Evolutionary conservation across 805 yeast species (phyloP).

Genomic region (Barnettozyma wickerhamii): DNA sequence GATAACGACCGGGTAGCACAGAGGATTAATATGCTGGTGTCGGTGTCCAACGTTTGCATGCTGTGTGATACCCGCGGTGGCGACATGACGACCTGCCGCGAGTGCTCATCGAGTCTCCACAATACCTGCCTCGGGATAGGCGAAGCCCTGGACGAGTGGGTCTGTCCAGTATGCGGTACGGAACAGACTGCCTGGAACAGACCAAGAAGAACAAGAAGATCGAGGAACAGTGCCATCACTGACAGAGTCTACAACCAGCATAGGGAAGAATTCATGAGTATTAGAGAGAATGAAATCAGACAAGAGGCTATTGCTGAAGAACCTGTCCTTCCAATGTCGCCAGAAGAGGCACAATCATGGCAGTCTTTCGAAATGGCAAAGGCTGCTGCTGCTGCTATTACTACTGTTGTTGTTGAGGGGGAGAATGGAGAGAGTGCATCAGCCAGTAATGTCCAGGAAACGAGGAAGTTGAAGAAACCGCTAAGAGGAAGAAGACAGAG

Average conservation of each 20-base stretch:
- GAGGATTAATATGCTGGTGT: conserved; percentile 19
- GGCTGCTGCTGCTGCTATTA: conserved; percentile 1
- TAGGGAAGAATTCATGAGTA: background rate
- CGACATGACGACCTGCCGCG: conserved; percentile 21
- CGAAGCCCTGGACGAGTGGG: conserved; percentile 32
- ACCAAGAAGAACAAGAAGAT: conserved; percentile 21
- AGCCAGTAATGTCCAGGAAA: background rate
- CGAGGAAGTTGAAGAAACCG: conserved; percentile 20
- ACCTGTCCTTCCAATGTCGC: conserved; percentile 10
- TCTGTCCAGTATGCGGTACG: conserved; percentile 48
- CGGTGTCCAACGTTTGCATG: conserved; percentile 20
- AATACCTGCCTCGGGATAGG: conserved; percentile 34
- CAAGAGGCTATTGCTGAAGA: conserved; percentile 13
- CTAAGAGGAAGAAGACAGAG: conserved; percentile 12
- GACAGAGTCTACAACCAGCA: conserved; percentile 23
- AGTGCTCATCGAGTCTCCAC: conserved; percentile 39
- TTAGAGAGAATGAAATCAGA: conserved; percentile 3
- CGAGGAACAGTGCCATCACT: conserved; percentile 26
- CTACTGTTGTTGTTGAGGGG: background rate
- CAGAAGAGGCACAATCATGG: conserved; percentile 24
- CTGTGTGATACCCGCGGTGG: conserved; percentile 21
- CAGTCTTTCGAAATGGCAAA: conserved; percentile 19
- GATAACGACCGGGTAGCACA: conserved; percentile 12
- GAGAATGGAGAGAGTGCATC: too few relatives aligned
- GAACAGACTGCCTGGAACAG: conserved; percentile 29